Percentiles rank a stretch among this genome's conserved stretches.
These are phyloP conservation scores for Leccinum longicurvipes DNA, from an alignment of 768 basidiomycete genomes.

Conservation along the genomic window DNA sequence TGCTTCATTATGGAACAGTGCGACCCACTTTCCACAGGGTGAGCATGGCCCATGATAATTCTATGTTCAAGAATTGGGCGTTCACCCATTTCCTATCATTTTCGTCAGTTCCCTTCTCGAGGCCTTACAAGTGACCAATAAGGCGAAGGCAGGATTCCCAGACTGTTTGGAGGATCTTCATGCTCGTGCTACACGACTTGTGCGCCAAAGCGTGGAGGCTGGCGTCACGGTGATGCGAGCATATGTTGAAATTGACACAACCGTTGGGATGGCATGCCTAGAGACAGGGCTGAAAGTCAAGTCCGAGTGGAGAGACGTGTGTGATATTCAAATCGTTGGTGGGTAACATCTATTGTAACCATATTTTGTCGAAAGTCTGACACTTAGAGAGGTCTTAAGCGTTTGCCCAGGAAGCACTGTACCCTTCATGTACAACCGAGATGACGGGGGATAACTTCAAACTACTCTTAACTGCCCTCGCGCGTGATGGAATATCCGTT, in stretches of 20 bases:
- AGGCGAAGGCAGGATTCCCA: conserved; percentile 50
- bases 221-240: conserved; percentile 67
- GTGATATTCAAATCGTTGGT: conserved; percentile 61
- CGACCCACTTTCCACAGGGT: conserved; percentile 51
- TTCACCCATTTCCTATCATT: conserved; percentile 3
- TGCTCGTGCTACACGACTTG: conserved; percentile 48
- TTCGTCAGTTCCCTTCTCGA: conserved; percentile 49
- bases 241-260: conserved; percentile 62
- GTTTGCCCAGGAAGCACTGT: conserved; percentile 62
- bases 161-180: conserved; percentile 44
- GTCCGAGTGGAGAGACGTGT: conserved; percentile 41
- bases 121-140: conserved; percentile 50
- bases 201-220: conserved; percentile 53
- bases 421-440: conserved; percentile 32
- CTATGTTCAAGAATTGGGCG: not conserved
- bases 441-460: conserved; percentile 43
- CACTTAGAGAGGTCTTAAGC: conserved; percentile 30
- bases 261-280: conserved; percentile 53
- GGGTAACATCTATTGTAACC: not conserved
- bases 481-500: conserved; percentile 41
- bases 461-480: conserved; percentile 43
- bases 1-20: conserved; percentile 62
- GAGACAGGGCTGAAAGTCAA: conserved; percentile 48
- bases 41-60: conserved; percentile 16
- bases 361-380: not conserved